Conservation (phyloP, 2,329 filamentous ascomycete species). For the Fonsecaea pedrosoi region DNA sequence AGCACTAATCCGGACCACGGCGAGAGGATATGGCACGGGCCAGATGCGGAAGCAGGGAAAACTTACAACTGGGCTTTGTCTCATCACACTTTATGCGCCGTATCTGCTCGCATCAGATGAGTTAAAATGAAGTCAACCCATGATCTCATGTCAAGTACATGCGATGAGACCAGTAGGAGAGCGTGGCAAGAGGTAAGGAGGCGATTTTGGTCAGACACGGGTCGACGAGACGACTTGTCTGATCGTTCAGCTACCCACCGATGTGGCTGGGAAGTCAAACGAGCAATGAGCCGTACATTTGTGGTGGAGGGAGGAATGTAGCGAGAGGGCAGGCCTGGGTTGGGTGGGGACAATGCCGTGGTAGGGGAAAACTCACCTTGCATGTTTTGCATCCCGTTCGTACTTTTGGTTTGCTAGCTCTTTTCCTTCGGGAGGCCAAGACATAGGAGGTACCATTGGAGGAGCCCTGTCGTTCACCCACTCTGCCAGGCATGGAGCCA, state of each 20-base stretch:
- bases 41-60: constrained; percentile 6
- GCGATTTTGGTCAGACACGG: constrained; percentile 24
- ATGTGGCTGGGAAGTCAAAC: constrained; percentile 20
- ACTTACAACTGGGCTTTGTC: constrained; percentile 48
- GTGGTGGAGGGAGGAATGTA: constrained; percentile 7
- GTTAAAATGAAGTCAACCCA: no score
- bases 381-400: constrained; percentile 41
- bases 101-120: constrained; percentile 28
- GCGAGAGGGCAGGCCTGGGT: not conserved
- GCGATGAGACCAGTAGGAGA: constrained; percentile 21
- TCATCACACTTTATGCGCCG: constrained; percentile 56
- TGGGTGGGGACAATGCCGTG: constrained; percentile 8
- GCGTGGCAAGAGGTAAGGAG: constrained; percentile 8
- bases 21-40: constrained; percentile 14
- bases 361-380: constrained; percentile 32
- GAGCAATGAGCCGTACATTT: constrained; percentile 16
- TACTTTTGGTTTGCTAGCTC: constrained; percentile 40
- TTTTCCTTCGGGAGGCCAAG: constrained; percentile 28
- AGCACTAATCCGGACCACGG: constrained; percentile 22
- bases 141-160: not conserved
- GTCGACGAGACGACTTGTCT: constrained; percentile 5
- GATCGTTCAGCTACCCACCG: constrained; percentile 28
- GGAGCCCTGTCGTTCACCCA: constrained; percentile 1
- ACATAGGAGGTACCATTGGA: constrained; percentile 14
- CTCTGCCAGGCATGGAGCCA: constrained; percentile 7